Conservation (phyloP, 2,329 filamentous ascomycete genomes). For the Parafenestella ontariensis region DNA sequence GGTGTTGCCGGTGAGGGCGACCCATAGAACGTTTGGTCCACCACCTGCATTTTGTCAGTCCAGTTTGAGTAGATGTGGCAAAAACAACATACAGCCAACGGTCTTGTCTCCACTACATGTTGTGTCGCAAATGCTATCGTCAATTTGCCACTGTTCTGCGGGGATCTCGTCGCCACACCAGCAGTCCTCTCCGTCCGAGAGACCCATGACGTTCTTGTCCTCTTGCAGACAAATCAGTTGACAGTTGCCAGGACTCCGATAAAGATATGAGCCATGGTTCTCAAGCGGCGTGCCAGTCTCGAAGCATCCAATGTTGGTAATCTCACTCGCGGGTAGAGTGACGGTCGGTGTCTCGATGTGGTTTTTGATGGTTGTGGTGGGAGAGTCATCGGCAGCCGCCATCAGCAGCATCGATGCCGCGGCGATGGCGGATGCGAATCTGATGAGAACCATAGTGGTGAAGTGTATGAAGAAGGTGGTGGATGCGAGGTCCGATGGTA, state of each 20-base stretch:
- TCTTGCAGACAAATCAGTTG: conserved; percentile 57
- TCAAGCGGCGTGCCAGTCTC: conserved; percentile 55
- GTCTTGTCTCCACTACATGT: conserved; percentile 68
- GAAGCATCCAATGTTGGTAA: conserved; percentile 60
- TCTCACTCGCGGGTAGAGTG: conserved; percentile 33
- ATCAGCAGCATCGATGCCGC: conserved; percentile 41
- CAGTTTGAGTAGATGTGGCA: not conserved
- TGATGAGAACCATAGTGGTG: conserved; percentile 44
- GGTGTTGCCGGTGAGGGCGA: conserved; percentile 60
- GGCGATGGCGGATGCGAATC: conserved; percentile 37
- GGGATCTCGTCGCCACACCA: conserved; percentile 77
- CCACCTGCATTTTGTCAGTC: conserved; percentile 59
- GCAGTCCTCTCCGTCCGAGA: conserved; percentile 69
- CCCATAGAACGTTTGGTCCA: conserved; percentile 59
- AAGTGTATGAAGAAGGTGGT: conserved; percentile 7
- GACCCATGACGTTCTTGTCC: conserved; percentile 65
- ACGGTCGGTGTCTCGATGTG: conserved; percentile 42
- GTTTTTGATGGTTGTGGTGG: conserved; percentile 26
- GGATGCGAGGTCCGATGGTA: conserved; percentile 5
- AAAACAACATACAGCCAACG: conserved; percentile 65
- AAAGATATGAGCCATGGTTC: conserved; percentile 58
- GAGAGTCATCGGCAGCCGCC: conserved; percentile 26
- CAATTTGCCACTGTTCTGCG: conserved; percentile 59
- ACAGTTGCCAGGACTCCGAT: conserved; percentile 64
- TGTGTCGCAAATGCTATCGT: conserved; percentile 68